Conservation (phyloP, 1,139 yeast species). For the Candida gigantensis region DNA sequence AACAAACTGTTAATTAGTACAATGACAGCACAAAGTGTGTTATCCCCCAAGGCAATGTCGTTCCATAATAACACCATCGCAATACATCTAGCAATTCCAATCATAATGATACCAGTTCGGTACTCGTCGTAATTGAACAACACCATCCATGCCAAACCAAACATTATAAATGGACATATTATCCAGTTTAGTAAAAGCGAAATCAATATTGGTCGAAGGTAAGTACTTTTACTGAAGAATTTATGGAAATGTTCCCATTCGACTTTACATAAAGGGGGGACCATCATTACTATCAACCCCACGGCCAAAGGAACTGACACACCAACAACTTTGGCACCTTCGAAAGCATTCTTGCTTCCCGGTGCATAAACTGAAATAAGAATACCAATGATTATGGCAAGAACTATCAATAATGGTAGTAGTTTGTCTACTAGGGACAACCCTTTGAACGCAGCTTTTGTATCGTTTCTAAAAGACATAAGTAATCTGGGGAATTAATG, state of each 20-base stretch:
- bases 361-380: conserved; percentile 36
- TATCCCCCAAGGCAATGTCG: conserved; percentile 55
- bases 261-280: conserved; percentile 57
- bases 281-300: conserved; percentile 59
- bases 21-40: conserved; percentile 51
- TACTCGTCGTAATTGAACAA: conserved; percentile 51
- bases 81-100: conserved; percentile 62
- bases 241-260: conserved; percentile 42
- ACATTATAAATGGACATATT: conserved; percentile 58
- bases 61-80: conserved; percentile 71
- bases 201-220: conserved; percentile 35
- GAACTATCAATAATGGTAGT: conserved; percentile 29
- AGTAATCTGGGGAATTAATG: background rate
- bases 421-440: conserved; percentile 26
- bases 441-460: conserved; percentile 8
- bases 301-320: conserved; percentile 51
- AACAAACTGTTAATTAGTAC: conserved; percentile 54
- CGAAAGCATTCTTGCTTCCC: conserved; percentile 27
- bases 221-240: conserved; percentile 20
- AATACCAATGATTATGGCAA: conserved; percentile 32
- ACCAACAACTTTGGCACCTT: conserved; percentile 26
- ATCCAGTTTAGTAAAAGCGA: conserved; percentile 57
- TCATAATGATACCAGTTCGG: conserved; percentile 56
- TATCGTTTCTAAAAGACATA: conserved; percentile 9
- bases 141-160: conserved; percentile 57